These are phyloP conservation scores for Boechera retrofracta DNA, from an alignment of 345 rosid species.

Conservation along the genomic window DNA sequence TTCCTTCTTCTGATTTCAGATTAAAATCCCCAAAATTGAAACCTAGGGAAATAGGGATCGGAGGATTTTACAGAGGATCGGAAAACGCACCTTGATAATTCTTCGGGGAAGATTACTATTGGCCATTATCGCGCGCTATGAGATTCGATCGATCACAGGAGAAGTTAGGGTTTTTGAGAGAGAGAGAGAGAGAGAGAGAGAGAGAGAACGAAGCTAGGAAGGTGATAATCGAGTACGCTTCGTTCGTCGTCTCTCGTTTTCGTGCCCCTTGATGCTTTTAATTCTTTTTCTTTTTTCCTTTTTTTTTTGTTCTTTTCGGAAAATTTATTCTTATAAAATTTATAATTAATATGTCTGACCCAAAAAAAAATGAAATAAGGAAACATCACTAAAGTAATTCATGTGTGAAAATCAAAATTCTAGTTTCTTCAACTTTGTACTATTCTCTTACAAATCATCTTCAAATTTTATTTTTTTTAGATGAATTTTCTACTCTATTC, in stretches of 20 bases:
- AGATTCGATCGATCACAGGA: constrained; percentile 33
- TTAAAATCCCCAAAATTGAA: constrained; percentile 16
- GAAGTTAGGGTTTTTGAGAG: constrained; percentile 35
- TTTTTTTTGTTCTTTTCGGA: neutral
- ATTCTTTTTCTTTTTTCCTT: neutral
- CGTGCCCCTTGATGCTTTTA: constrained; percentile 33
- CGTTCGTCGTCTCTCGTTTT: constrained; percentile 35
- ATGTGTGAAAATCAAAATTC: neutral
- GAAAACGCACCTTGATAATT: constrained; percentile 85
- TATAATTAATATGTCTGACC: neutral
- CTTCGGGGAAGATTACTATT: constrained; percentile 97
- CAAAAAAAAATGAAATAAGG: neutral
- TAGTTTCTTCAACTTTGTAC: neutral
- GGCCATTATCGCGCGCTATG: constrained; percentile 58
- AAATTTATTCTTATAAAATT: neutral
- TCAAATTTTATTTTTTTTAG: too few relatives aligned
- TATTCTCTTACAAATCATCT: too few relatives aligned
- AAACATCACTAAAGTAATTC: neutral
- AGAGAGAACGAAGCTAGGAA: constrained; percentile 16
- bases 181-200: constrained; percentile 20
- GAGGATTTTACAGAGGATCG: constrained; percentile 21
- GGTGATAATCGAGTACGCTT: constrained; percentile 32
- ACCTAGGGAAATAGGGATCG: constrained; percentile 24
- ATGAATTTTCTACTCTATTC: neutral
- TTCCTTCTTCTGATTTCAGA: constrained; percentile 10